Evolutionary conservation across 2,329 filamentous ascomycete species (phyloP).

Genomic region (Hortaea werneckii): DNA sequence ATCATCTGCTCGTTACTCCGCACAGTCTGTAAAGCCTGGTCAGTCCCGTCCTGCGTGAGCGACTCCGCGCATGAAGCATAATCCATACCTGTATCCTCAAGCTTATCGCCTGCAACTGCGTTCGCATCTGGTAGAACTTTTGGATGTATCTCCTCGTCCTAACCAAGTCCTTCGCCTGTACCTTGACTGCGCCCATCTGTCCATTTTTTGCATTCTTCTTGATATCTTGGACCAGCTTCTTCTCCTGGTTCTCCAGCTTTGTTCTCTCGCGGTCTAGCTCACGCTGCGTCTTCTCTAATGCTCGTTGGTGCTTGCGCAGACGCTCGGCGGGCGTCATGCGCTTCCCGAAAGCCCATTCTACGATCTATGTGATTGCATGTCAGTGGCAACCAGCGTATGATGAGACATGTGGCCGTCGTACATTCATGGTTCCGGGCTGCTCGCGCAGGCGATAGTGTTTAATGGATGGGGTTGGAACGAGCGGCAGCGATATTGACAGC

Average conservation of each 20-base stretch:
- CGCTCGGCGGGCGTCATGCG: conserved; percentile 94
- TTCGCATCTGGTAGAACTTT: conserved; percentile 98
- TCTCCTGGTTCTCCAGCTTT: conserved; percentile 97
- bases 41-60: background rate
- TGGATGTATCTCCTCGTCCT: conserved; percentile 90
- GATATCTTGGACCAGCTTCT: conserved; percentile 90
- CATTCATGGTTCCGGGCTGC: conserved; percentile 44
- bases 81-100: conserved; percentile 72
- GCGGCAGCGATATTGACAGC: too few species aligned
- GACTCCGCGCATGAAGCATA: background rate
- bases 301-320: conserved; percentile 86
- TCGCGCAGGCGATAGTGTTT: background rate
- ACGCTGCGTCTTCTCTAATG: conserved; percentile 92
- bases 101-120: conserved; percentile 91
- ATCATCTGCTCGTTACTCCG: conserved; percentile 99
- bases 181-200: conserved; percentile 96
- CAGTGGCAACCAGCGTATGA: background rate
- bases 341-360: conserved; percentile 99
- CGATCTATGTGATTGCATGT: conserved; percentile 50
- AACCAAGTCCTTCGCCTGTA: conserved; percentile 94
- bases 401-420: conserved; percentile 24
- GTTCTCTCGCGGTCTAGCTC: conserved; percentile 90
- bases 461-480: too few species aligned
- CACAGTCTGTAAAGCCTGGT: conserved; percentile 56
- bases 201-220: conserved; percentile 98